These are phyloP conservation scores for Magnolia officinalis DNA, from an alignment of 164 flowering plant genomes.

Conservation along the genomic window DNA sequence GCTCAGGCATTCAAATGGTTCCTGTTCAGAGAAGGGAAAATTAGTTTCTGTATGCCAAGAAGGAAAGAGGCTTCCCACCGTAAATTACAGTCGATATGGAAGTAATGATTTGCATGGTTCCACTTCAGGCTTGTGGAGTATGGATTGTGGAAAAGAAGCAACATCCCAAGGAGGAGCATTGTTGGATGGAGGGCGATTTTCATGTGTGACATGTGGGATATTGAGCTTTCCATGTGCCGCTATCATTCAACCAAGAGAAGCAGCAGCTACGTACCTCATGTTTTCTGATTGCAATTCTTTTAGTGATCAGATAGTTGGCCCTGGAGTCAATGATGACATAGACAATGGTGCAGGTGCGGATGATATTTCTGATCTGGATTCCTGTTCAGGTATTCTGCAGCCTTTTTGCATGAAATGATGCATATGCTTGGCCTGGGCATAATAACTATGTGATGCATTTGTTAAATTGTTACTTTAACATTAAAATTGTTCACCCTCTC, in stretches of 20 bases:
- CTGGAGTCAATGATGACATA: slow-evolving; percentile 28
- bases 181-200: slow-evolving; percentile 67
- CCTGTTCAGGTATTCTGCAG: slow-evolving; percentile 36
- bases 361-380: slow-evolving; percentile 23
- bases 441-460: not conserved
- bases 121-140: slow-evolving; percentile 17
- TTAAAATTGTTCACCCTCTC: not conserved
- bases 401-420: not conserved
- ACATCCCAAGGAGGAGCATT: slow-evolving; percentile 33
- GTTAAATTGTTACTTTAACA: too few species aligned
- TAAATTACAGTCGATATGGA: slow-evolving; percentile 15
- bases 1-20: slow-evolving; percentile 29
- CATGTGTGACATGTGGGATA: slow-evolving; percentile 94
- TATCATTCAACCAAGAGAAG: slow-evolving; percentile 72
- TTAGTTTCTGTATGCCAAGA: slow-evolving; percentile 6
- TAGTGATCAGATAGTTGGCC: slow-evolving; percentile 46
- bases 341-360: slow-evolving; percentile 21
- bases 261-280: slow-evolving; percentile 63
- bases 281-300: slow-evolving; percentile 68
- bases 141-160: slow-evolving; percentile 19
- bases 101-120: slow-evolving; percentile 17
- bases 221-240: slow-evolving; percentile 82
- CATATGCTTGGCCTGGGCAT: not conserved
- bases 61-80: slow-evolving; percentile 21
- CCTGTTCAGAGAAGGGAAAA: slow-evolving; percentile 4